A percentile compares a stretch with the other conserved stretches of the same genome.
phyloP scores from a whole-genome alignment of 768 basidiomycete genomes.

The Naganishia randhawae region DNA sequence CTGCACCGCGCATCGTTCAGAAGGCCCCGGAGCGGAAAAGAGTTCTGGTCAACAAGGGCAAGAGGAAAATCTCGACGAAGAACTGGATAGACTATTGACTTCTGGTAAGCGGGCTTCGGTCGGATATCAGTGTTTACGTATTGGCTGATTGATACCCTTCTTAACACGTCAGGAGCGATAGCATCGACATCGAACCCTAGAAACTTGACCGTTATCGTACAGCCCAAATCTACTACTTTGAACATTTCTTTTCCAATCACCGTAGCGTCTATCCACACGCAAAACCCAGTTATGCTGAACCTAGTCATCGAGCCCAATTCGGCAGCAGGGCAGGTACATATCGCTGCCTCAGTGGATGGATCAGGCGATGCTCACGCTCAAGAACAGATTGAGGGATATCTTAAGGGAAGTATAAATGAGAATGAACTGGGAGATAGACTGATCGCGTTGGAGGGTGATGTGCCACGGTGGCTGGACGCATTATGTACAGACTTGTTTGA shows the following conservation, averaged over 20 bases:
- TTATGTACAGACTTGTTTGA: neutral
- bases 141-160: neutral
- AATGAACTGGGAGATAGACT: neutral
- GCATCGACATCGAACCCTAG: neutral
- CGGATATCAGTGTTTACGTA: neutral
- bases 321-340: neutral
- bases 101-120: neutral
- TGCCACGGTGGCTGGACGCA: conserved; percentile 4
- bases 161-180: neutral
- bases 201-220: conserved; percentile 1
- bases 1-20: neutral
- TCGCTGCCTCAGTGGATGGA: neutral
- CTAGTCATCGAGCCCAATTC: neutral
- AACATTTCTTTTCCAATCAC: neutral
- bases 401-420: neutral
- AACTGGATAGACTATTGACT: neutral
- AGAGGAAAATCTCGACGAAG: conserved; percentile 3
- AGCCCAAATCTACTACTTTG: neutral
- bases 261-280: neutral
- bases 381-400: neutral
- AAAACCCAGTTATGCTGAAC: neutral
- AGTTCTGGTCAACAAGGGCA: neutral
- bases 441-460: neutral
- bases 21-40: neutral
- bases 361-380: neutral